phyloP scores from a whole-genome alignment of 345 rosid species.

The Atalantia buxifolia region DNA sequence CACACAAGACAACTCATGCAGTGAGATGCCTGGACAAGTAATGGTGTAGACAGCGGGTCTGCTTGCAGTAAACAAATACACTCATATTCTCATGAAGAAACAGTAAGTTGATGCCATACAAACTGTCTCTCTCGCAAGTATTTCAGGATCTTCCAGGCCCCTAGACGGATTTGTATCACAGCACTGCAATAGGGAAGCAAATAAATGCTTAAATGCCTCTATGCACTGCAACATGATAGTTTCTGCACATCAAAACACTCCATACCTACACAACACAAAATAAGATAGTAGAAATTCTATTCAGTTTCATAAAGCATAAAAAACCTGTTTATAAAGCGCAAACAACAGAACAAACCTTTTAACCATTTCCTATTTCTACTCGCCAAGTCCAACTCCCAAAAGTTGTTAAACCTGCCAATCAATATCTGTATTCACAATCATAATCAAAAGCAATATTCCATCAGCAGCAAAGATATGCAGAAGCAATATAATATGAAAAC shows the following conservation, averaged over 20 bases:
- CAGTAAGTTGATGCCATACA: conserved; percentile 49
- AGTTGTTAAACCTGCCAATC: background rate
- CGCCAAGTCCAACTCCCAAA: conserved; percentile 2
- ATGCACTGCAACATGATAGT: conserved; percentile 91
- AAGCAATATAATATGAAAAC: background rate
- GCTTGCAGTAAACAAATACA: background rate
- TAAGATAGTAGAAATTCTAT: conserved; percentile 6
- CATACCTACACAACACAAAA: conserved; percentile 55
- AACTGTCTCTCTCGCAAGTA: conserved; percentile 94
- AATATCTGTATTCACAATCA: background rate
- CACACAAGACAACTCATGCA: background rate
- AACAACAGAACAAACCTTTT: conserved; percentile 34
- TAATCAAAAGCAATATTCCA: background rate
- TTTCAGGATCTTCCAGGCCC: conserved; percentile 90
- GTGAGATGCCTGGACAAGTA: background rate
- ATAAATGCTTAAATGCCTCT: conserved; percentile 60
- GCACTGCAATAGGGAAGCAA: conserved; percentile 64
- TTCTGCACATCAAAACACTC: conserved; percentile 54
- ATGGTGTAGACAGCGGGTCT: background rate
- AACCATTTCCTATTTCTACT: conserved; percentile 48
- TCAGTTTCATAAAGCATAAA: conserved; percentile 2
- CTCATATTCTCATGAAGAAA: background rate
- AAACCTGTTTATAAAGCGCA: background rate
- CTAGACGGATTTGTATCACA: conserved; percentile 81
- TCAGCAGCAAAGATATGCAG: background rate